A percentile compares a stretch with the other conserved stretches of the same genome.
Conservation (phyloP, 2,329 filamentous ascomycete species). For the Dactylella cylindrospora region DNA sequence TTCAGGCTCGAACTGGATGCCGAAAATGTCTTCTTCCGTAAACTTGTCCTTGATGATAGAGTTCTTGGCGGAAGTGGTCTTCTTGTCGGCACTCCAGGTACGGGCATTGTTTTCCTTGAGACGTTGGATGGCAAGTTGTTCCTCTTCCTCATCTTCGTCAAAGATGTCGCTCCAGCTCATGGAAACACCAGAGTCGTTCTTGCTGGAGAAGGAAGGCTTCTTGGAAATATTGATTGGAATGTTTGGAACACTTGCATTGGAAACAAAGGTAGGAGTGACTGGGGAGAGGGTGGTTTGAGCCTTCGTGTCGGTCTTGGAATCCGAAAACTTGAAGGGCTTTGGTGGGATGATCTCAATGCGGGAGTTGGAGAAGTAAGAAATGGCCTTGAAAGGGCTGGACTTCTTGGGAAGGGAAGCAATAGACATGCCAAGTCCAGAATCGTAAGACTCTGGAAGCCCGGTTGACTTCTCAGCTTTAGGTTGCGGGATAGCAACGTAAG, state of each 20-base stretch:
- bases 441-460: conserved; percentile 82
- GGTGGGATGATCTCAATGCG: conserved; percentile 60
- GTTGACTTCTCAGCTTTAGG: conserved; percentile 50
- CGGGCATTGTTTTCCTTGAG: conserved; percentile 62
- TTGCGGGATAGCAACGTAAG: conserved; percentile 45
- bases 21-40: conserved; percentile 56
- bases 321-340: conserved; percentile 62
- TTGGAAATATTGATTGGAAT: conserved; percentile 56
- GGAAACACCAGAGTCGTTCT: conserved; percentile 62
- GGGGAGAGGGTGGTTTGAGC: conserved; percentile 65
- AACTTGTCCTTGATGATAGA: conserved; percentile 59
- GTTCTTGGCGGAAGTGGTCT: conserved; percentile 7
- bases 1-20: conserved; percentile 53
- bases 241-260: conserved; percentile 65
- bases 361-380: conserved; percentile 54
- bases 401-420: conserved; percentile 71
- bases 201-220: conserved; percentile 40
- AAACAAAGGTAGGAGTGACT: conserved; percentile 73
- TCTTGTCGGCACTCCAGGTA: conserved; percentile 70
- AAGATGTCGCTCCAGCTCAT: conserved; percentile 99
- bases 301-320: conserved; percentile 71
- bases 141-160: conserved; percentile 87
- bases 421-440: conserved; percentile 78
- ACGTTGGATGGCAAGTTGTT: conserved; percentile 62
- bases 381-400: conserved; percentile 46